Evolutionary conservation across 352 stramenopile species (phyloP).

Genomic region (Globisporangium viniferum): DNA sequence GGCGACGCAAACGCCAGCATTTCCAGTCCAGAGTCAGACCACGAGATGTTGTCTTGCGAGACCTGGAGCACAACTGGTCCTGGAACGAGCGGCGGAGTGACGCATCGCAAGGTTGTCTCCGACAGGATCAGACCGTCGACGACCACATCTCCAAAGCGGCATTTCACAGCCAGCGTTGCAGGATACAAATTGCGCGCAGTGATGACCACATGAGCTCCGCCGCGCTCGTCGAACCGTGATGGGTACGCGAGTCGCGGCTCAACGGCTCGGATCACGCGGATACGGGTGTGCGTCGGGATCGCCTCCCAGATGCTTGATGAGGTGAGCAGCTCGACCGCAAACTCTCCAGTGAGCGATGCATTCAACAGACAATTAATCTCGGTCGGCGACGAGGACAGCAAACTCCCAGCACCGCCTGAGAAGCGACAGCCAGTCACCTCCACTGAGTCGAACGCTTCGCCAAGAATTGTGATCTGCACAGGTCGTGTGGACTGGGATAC

Average conservation of each 20-base stretch:
- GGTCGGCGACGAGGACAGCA: neutral
- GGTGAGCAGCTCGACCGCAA: constrained; percentile 24
- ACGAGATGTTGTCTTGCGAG: constrained; percentile 38
- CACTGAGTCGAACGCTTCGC: constrained; percentile 22
- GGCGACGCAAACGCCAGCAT: constrained; percentile 32
- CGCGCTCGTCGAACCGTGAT: constrained; percentile 40
- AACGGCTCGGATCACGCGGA: constrained; percentile 32
- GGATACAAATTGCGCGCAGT: constrained; percentile 22
- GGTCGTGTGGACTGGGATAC: constrained; percentile 25
- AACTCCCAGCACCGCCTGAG: neutral
- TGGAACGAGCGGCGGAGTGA: constrained; percentile 23
- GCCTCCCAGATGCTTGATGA: constrained; percentile 2
- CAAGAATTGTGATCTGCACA: constrained; percentile 26
- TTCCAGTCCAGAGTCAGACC: constrained; percentile 28
- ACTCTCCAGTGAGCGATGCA: constrained; percentile 24
- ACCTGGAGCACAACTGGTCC: constrained; percentile 21
- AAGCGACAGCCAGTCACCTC: constrained; percentile 30
- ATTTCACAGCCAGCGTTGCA: constrained; percentile 25
- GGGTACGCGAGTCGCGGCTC: constrained; percentile 22
- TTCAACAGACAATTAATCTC: constrained; percentile 30
- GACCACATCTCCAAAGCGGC: constrained; percentile 28
- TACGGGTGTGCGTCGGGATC: constrained; percentile 22
- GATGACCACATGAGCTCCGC: constrained; percentile 36
- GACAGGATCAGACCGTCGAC: constrained; percentile 30
- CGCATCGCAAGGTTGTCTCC: constrained; percentile 27